phyloP scores from a whole-genome alignment of 1,139 yeast genomes.

The Suhomyces guaymorum region DNA sequence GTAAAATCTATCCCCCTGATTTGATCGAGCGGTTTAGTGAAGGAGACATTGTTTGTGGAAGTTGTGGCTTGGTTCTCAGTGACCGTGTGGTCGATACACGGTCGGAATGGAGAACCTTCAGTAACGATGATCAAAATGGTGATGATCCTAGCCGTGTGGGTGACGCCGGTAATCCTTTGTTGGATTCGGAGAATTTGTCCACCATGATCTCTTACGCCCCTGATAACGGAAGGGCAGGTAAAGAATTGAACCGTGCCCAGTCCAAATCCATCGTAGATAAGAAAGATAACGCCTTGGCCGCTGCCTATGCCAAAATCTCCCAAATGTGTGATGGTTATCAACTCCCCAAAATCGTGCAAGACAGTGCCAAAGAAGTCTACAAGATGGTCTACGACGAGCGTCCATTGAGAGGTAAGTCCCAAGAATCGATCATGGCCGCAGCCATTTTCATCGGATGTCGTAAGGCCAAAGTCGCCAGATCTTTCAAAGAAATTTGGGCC shows the following conservation, averaged over 20 bases:
- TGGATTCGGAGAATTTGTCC: constrained; percentile 89
- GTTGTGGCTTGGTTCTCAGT: constrained; percentile 91
- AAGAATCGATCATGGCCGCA: constrained; percentile 95
- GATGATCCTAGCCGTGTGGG: constrained; percentile 99
- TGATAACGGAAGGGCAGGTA: constrained; percentile 73
- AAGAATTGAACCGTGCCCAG: constrained; percentile 89
- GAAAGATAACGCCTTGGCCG: constrained; percentile 82
- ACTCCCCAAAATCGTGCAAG: constrained; percentile 91
- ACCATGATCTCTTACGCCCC: constrained; percentile 88
- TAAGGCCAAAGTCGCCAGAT: constrained; percentile 90
- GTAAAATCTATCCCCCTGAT: constrained; percentile 94
- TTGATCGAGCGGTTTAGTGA: constrained; percentile 92
- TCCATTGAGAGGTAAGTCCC: constrained; percentile 84
- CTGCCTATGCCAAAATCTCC: constrained; percentile 88
- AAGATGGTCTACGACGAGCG: constrained; percentile 89
- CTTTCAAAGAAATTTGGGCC: constrained; percentile 95
- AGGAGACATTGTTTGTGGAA: constrained; percentile 96
- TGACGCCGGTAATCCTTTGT: constrained; percentile 92
- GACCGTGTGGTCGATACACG: constrained; percentile 93
- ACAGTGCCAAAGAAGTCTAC: constrained; percentile 95
- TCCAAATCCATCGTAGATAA: constrained; percentile 81
- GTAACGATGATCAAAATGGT: constrained; percentile 95
- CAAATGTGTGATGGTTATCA: constrained; percentile 98
- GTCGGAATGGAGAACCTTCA: constrained; percentile 98
- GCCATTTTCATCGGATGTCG: constrained; percentile 94